Conservation (phyloP, 2,329 filamentous ascomycete species). For the Colletotrichum falcatum region DNA sequence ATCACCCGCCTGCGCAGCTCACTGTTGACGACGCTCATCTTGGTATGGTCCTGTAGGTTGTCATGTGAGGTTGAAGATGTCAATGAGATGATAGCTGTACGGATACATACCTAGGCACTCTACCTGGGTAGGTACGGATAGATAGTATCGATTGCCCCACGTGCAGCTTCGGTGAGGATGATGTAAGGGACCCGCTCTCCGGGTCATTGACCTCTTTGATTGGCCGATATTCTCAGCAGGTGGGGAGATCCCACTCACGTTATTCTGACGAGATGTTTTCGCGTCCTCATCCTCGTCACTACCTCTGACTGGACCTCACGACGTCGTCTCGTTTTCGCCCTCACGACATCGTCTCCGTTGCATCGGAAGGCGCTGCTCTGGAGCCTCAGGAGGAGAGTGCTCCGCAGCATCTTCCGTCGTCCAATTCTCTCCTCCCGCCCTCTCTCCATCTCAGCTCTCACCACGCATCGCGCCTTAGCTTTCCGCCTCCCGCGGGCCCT, state of each 20-base stretch:
- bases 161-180: conserved; percentile 19
- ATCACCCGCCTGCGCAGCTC: conserved; percentile 83
- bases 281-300: too few species aligned
- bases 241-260: neutral
- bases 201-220: neutral
- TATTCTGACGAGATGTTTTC: neutral
- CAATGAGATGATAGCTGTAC: neutral
- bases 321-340: too few species aligned
- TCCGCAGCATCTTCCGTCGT: neutral
- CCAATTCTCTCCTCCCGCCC: fast-evolving
- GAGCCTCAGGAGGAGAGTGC: neutral
- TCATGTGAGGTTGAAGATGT: neutral
- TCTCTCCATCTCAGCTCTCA: too few species aligned
- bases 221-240: neutral
- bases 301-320: too few species aligned
- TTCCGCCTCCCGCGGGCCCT: too few species aligned
- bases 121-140: too few species aligned
- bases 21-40: conserved; percentile 54
- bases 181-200: conserved; percentile 6
- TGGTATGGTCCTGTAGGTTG: neutral
- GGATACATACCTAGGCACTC: too few species aligned
- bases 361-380: too few species aligned
- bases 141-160: too few species aligned
- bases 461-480: too few species aligned
- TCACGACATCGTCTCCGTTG: too few species aligned